Base-by-base conservation (phyloP, 129 eudicot genomes). In the Flaveria brownii region DNA sequence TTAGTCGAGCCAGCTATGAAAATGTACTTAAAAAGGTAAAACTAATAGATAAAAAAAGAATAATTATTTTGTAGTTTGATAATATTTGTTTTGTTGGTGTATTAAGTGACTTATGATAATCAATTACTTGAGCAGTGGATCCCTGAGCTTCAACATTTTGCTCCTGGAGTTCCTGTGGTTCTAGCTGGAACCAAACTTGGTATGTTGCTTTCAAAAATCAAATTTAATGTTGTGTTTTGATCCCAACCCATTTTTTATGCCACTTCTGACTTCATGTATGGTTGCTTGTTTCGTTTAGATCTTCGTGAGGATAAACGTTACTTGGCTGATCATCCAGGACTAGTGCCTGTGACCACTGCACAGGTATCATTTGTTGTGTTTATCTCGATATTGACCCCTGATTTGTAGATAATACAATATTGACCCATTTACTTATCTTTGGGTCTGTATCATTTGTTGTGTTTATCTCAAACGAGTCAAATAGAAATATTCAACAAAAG, bases 281-380 rank as follows among this genome's bases (percentile, higher is more conserved):
- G 63, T 76, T 25, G 30, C 56, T 69, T 55, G 2, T 70, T 61
- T 76, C 28, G 30, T 23, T 66, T 66, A 94, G 98, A 94, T 73
- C 98, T 94, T 82, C 98, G 98, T 49, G 98, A 91, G 80, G 96
- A 94, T 84, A 94, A 94, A 84, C 97, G 91, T 59, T 94, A 88
- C 81, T 81, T 94, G 75, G 96, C 98, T 54, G 98, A 94, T 84
- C 98, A 94, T 84, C 97, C 98, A 41, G 98, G 98, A 63, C 64
- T 94, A 69, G 93, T 91, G 68, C 96, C 98, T 0, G 97, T 94
- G 81, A 91, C 97, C 71, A 84, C 97, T 26, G 85, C 87, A 42
- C 96, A 91, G 98, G 98, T 91, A n/a, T n/a, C n/a, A n/a, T n/a
- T n/a, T n/a, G n/a, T n/a, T n/a, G n/a, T n/a, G n/a, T n/a, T n/a